These are phyloP conservation scores for Vigna reflexopilosa DNA, from an alignment of 306 rosid genomes.

Conservation along the genomic window DNA sequence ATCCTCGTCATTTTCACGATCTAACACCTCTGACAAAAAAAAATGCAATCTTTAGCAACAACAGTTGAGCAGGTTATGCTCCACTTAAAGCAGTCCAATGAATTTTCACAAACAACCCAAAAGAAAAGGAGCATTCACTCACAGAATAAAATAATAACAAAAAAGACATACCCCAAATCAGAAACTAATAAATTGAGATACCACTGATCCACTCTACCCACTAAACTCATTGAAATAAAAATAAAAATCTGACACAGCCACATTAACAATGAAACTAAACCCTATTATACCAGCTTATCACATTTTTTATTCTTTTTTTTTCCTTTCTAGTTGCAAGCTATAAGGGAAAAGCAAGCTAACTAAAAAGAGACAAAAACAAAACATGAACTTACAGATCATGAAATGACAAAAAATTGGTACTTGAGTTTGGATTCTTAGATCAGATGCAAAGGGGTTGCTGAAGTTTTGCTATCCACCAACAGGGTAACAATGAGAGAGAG, in stretches of 20 bases:
- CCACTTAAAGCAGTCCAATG: conserved; percentile 1
- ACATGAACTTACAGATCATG: conserved; percentile 70
- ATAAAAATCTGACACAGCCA: conserved; percentile 21
- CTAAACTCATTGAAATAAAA: conserved; percentile 35
- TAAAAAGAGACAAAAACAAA: conserved; percentile 46
- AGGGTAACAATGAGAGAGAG: conserved; percentile 17
- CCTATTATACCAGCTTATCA: conserved; percentile 44
- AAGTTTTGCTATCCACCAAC: conserved; percentile 50
- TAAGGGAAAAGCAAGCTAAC: conserved; percentile 36
- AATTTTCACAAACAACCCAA: conserved; percentile 2
- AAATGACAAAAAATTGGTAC: conserved; percentile 41
- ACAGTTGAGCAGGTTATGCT: conserved; percentile 1
- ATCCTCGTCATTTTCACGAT: conserved; percentile 72
- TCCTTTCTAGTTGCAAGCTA: not conserved
- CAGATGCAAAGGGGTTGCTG: conserved; percentile 50
- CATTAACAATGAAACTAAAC: conserved; percentile 44
- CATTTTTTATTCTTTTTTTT: not conserved
- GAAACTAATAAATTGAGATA: conserved; percentile 10
- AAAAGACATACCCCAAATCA: conserved; percentile 18
- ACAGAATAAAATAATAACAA: conserved; percentile 24
- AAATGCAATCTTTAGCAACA: conserved; percentile 24
- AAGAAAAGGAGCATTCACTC: conserved; percentile 15
- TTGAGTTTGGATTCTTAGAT: conserved; percentile 61
- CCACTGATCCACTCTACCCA: conserved; percentile 22
- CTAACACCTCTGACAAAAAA: conserved; percentile 47